Evolutionary conservation across 2,329 filamentous ascomycete species (phyloP).

Genomic region (Cercospora sp.): DNA sequence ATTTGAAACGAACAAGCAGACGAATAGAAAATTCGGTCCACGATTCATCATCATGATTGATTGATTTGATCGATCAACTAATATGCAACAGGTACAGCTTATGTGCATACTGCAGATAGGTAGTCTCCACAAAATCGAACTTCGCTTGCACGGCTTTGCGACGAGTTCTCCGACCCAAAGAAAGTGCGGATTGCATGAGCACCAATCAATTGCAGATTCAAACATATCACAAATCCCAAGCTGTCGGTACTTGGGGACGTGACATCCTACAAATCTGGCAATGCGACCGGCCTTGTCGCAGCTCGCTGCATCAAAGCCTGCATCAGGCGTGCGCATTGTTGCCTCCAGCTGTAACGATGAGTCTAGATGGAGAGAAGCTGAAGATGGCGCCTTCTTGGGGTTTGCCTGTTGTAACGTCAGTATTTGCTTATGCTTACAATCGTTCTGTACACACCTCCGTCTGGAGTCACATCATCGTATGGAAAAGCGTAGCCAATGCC

Average conservation of each 20-base stretch:
- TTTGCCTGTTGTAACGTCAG: conserved; percentile 21
- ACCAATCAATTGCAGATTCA: conserved; percentile 7
- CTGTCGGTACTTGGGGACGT: background rate
- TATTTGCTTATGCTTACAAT: conserved; percentile 19
- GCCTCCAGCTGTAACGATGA: conserved; percentile 36
- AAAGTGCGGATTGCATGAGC: background rate
- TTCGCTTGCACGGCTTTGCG: conserved; percentile 1
- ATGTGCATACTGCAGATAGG: background rate
- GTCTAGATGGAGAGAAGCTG: conserved; percentile 31
- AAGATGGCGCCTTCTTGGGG: conserved; percentile 38
- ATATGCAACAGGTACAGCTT: background rate
- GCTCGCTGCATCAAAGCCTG: background rate
- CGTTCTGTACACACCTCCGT: conserved; percentile 45
- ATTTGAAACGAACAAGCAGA: background rate
- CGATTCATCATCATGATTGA: background rate
- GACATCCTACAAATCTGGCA: background rate
- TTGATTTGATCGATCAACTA: background rate
- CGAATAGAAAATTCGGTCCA: background rate
- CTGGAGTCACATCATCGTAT: conserved; percentile 66
- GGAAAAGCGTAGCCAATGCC: conserved; percentile 65
- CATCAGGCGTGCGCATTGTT: conserved; percentile 30
- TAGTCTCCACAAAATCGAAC: background rate
- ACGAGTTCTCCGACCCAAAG: background rate
- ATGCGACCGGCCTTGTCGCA: background rate
- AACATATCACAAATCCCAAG: conserved; percentile 4